A percentile compares a stretch with the other conserved stretches of the same genome.
phyloP scores from a whole-genome alignment of 2,329 filamentous ascomycete genomes.

The Pseudogymnoascus verrucosus region DNA sequence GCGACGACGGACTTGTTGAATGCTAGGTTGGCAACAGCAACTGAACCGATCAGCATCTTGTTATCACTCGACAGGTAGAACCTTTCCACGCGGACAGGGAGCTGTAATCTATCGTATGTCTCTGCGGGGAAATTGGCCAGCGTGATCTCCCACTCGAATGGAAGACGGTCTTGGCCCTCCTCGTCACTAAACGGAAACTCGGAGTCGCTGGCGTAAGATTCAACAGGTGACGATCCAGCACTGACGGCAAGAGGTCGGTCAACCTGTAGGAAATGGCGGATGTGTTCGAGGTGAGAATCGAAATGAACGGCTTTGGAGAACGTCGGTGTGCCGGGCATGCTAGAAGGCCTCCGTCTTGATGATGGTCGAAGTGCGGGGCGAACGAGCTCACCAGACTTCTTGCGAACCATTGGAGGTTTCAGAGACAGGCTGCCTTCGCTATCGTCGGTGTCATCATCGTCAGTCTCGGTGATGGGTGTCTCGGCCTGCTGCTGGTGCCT shows the following conservation, averaged over 20 bases:
- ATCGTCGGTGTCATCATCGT: conserved; percentile 50
- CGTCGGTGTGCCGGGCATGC: conserved; percentile 94
- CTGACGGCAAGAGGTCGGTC: conserved; percentile 95
- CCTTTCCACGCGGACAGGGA: conserved; percentile 73
- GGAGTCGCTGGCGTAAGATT: conserved; percentile 74
- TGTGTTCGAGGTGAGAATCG: conserved; percentile 91
- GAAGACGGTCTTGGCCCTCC: conserved; percentile 36
- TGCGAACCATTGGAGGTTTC: conserved; percentile 90
- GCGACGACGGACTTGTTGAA: conserved; percentile 87
- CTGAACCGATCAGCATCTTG: conserved; percentile 73
- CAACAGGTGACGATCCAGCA: conserved; percentile 83
- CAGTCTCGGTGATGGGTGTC: conserved; percentile 40
- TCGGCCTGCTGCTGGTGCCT: conserved; percentile 14
- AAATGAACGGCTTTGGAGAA: conserved; percentile 98
- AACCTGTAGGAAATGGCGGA: conserved; percentile 89
- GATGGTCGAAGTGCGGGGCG: conserved; percentile 79
- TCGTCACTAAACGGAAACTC: conserved; percentile 77
- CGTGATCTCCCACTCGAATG: conserved; percentile 80
- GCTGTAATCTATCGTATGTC: conserved; percentile 49
- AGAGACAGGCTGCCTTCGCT: conserved; percentile 50
- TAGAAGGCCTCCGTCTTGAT: conserved; percentile 73
- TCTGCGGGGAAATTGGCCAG: conserved; percentile 75
- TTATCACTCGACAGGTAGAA: conserved; percentile 84
- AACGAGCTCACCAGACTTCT: conserved; percentile 96
- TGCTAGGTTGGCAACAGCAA: conserved; percentile 79